Conservation (phyloP, 1,284 basidiomycete species). For the Tilletiopsis washingtonensis region DNA sequence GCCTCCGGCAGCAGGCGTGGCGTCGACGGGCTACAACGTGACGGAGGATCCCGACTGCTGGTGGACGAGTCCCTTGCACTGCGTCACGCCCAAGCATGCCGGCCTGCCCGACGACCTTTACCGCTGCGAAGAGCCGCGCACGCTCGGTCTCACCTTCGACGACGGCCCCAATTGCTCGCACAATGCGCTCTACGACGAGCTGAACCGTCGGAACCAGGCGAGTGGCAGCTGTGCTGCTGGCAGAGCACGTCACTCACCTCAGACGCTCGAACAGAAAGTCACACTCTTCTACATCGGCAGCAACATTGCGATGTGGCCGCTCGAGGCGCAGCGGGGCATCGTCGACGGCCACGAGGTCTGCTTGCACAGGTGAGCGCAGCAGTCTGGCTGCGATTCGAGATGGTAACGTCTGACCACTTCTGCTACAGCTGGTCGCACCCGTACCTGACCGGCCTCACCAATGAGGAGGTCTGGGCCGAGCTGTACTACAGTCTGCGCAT, state of each 20-base stretch:
- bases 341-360: constrained; percentile 18
- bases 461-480: constrained; percentile 51
- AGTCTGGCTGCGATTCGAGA: too few relatives aligned
- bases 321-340: constrained; percentile 16
- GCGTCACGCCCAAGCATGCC: constrained; percentile 27
- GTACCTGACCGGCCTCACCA: constrained; percentile 16
- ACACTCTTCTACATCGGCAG: constrained; percentile 29
- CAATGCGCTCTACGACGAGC: constrained; percentile 22
- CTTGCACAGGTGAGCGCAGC: too few relatives aligned
- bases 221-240: too few relatives aligned
- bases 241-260: too few relatives aligned
- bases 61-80: constrained; percentile 8
- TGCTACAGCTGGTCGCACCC: constrained; percentile 25
- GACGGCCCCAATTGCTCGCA: constrained; percentile 38
- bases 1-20: too few relatives aligned
- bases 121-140: constrained; percentile 48
- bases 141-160: constrained; percentile 39
- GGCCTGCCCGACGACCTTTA: constrained; percentile 46
- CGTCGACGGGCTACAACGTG: too few relatives aligned
- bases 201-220: constrained; percentile 12
- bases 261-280: too few relatives aligned
- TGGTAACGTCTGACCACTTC: too few relatives aligned
- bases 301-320: constrained; percentile 14
- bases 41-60: constrained; percentile 15
- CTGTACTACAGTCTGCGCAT: constrained; percentile 52